Evolutionary conservation across 2,329 filamentous ascomycete genomes (phyloP).

Genomic region (Tolypocladium tropicale): DNA sequence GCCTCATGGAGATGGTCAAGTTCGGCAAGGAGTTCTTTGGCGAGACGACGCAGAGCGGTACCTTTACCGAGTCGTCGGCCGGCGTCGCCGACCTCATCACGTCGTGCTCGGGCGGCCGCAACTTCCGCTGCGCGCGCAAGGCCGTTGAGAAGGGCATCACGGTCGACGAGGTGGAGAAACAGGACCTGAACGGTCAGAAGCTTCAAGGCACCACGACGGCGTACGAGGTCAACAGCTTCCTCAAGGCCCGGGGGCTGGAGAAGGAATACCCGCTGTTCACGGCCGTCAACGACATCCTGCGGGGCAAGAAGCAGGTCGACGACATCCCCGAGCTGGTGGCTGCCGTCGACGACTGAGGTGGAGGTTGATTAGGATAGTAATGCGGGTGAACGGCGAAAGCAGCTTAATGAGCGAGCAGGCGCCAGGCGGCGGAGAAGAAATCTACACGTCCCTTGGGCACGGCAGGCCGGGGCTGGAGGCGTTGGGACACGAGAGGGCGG

Average conservation of each 20-base stretch:
- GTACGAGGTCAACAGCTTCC: slow-evolving; percentile 79
- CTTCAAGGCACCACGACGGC: slow-evolving; percentile 91
- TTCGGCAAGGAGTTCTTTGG: slow-evolving; percentile 93
- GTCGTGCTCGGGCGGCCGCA: slow-evolving; percentile 81
- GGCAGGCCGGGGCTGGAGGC: background rate
- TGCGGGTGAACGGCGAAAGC: background rate
- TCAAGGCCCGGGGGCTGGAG: slow-evolving; percentile 69
- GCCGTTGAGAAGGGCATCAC: slow-evolving; percentile 68
- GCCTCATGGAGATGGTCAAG: slow-evolving; percentile 90
- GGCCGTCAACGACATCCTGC: slow-evolving; percentile 70
- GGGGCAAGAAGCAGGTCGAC: slow-evolving; percentile 65
- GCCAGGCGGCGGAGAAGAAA: background rate
- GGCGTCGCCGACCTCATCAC: slow-evolving; percentile 95
- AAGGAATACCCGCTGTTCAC: slow-evolving; percentile 87
- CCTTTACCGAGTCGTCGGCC: slow-evolving; percentile 94
- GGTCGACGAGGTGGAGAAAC: slow-evolving; percentile 79
- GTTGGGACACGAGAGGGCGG: background rate
- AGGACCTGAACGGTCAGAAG: slow-evolving; percentile 92
- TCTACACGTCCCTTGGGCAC: background rate
- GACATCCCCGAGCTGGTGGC: slow-evolving; percentile 66
- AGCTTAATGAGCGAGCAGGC: background rate
- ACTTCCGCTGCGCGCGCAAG: slow-evolving; percentile 89
- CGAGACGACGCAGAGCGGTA: slow-evolving; percentile 66
- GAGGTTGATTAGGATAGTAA: no score
- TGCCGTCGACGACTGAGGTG: slow-evolving; percentile 3